Conservation (phyloP, 345 rosid species). For the Camelina hispida region DNA sequence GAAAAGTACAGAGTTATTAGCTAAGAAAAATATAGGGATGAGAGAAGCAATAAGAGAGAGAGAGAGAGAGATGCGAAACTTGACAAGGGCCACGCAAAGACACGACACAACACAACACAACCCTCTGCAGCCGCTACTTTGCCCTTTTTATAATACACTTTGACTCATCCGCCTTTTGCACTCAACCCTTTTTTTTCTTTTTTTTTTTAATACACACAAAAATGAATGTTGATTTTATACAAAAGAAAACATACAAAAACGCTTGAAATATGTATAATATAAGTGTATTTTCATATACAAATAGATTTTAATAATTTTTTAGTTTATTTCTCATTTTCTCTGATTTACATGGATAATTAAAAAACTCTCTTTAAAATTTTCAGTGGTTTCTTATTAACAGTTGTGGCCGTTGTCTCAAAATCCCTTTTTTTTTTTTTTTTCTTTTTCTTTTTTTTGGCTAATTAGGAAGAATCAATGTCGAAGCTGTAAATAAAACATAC, state of each 20-base stretch:
- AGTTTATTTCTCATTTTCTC: background rate
- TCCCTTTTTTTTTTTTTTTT: background rate
- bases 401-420: background rate
- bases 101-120: too few relatives aligned
- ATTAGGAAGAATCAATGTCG: background rate
- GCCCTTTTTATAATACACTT: background rate
- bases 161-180: background rate
- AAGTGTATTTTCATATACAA: too few relatives aligned
- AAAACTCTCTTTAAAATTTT: background rate
- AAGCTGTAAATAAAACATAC: background rate
- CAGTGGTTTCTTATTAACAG: background rate
- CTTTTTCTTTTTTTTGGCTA: background rate
- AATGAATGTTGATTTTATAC: too few relatives aligned
- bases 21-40: background rate
- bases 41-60: background rate
- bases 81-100: slow-evolving; percentile 31
- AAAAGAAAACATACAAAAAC: too few relatives aligned
- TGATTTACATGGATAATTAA: background rate
- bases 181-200: background rate
- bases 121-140: background rate
- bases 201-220: background rate
- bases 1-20: background rate
- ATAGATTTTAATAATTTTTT: background rate
- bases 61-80: slow-evolving; percentile 20
- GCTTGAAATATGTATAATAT: background rate